A percentile compares a stretch with the other conserved stretches of the same genome.
These are phyloP conservation scores for Eimeria sp. DNA, from an alignment of 169 alveolate species.

Conservation along the genomic window DNA sequence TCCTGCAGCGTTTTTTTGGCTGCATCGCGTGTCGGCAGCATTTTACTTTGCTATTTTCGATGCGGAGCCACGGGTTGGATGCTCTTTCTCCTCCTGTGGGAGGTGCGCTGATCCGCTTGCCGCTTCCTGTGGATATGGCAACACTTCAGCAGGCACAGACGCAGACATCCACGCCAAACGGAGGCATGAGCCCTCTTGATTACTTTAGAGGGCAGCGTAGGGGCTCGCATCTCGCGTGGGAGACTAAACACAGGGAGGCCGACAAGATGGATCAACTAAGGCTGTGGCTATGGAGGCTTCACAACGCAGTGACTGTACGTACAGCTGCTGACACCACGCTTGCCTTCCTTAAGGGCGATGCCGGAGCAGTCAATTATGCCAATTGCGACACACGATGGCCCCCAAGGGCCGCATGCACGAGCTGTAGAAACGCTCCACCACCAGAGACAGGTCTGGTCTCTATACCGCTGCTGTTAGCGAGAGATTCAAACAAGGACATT, in stretches of 20 bases:
- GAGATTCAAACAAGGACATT: slow-evolving; percentile 19
- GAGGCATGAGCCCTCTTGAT: background rate
- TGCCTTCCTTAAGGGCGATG: slow-evolving; percentile 34
- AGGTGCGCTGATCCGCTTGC: background rate
- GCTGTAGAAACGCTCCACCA: background rate
- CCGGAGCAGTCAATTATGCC: slow-evolving; percentile 17
- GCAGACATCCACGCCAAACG: background rate
- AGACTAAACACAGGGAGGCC: background rate
- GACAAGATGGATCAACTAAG: slow-evolving; percentile 1
- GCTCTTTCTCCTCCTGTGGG: slow-evolving; percentile 36
- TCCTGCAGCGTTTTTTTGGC: slow-evolving; percentile 47
- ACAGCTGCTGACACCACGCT: slow-evolving; percentile 76
- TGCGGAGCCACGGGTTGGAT: slow-evolving; percentile 34
- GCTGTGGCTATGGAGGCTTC: slow-evolving; percentile 82
- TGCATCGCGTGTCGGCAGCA: slow-evolving; percentile 44
- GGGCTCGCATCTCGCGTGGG: slow-evolving; percentile 3
- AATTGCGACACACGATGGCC: slow-evolving; percentile 70
- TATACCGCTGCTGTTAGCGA: slow-evolving; percentile 21
- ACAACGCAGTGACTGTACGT: slow-evolving; percentile 77
- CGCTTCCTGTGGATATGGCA: background rate
- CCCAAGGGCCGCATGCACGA: slow-evolving; percentile 25
- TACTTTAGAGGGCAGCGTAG: slow-evolving; percentile 17
- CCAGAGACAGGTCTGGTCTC: slow-evolving; percentile 25
- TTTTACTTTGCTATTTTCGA: slow-evolving; percentile 1
- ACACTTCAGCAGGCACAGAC: background rate